phyloP scores from a whole-genome alignment of 2,329 filamentous ascomycete genomes.

The Coniochaeta sp. region DNA sequence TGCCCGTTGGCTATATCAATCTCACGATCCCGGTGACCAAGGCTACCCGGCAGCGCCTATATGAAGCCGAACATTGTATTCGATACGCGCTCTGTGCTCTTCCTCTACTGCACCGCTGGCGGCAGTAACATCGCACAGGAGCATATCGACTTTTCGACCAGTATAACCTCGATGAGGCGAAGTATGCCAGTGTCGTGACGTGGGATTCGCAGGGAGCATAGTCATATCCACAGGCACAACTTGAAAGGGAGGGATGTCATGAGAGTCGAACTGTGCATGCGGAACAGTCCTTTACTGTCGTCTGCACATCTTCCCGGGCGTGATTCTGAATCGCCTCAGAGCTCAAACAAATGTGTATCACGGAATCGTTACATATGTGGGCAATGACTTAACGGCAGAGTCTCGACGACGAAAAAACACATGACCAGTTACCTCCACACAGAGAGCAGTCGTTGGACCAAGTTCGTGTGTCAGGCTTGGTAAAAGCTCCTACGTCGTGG shows the following conservation, averaged over 20 bases:
- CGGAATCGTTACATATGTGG: too few species aligned
- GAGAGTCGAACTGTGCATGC: too few species aligned
- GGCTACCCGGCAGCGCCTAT: not conserved
- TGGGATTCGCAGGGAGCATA: not conserved
- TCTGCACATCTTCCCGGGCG: too few species aligned
- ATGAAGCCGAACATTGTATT: not conserved
- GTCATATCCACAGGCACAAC: not conserved
- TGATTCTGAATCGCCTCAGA: too few species aligned
- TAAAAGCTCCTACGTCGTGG: not conserved
- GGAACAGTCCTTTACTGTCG: too few species aligned
- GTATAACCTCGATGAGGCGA: not conserved
- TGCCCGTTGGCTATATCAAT: not conserved
- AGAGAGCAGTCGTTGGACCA: not conserved
- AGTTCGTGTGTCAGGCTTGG: not conserved
- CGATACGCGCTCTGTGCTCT: not conserved
- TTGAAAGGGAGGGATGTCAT: too few species aligned
- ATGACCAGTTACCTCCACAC: not conserved
- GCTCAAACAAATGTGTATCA: too few species aligned
- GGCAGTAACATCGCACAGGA: not conserved
- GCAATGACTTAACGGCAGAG: not conserved
- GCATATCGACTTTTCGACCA: not conserved
- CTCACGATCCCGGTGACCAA: not conserved
- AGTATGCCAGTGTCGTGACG: not conserved
- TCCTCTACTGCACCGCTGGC: not conserved
- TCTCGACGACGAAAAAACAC: not conserved